Evolutionary conservation across 495 filamentous ascomycete species (phyloP), one percentile per base, ranked within the genome.

Genomic region (Pyrenula massariospora): DNA sequence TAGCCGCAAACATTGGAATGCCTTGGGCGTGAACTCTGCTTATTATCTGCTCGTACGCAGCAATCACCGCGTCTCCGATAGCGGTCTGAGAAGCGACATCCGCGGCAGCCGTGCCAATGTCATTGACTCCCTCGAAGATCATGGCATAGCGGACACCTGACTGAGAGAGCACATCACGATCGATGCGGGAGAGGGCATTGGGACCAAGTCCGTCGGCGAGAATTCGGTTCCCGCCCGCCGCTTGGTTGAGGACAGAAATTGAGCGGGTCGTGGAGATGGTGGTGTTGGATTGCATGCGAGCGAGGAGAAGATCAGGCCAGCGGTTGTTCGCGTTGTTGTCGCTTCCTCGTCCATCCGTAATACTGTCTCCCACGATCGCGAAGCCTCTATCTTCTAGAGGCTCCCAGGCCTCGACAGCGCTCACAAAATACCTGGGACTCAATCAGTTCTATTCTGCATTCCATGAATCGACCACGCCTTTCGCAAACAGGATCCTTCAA

Each of bases 41-140:
- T 3, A 73, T 74, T 22, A 88, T 83, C 52, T 82, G 78, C 57
- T 71, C 65, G 62, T 78, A 88, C 10, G 80, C 79, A 2, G 69
- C 67, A 42, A 83, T 77, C 1, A 89, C 62, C 19, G 68, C 62
- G 49, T 74, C 70, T 2, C 69, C 79, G 48, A 85, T 73, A 10
- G 62, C 54, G n/a, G 60, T 66, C 60, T 86, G 84, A 2, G 72
- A 69, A 0, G 62, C 65, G 2, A 65, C 54, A 57, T 80, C 75
- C 0, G 74, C 58, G 22, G 66, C 70, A 1, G 73, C 79, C 8
- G 68, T 67, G 24, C 84, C 84, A 50, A 86, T 86, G 64, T 89
- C 86, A 65, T 89, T 90, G 21, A 88, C 83, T 20, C 85, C 86
- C 67, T 85, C 79, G 66, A 89, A 89, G 31, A 89, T 75, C 68